A percentile compares a stretch with the other conserved stretches of the same genome.
These are phyloP conservation scores for Neoboletus brunneissimus DNA, from an alignment of 768 basidiomycete genomes.

Conservation along the genomic window DNA sequence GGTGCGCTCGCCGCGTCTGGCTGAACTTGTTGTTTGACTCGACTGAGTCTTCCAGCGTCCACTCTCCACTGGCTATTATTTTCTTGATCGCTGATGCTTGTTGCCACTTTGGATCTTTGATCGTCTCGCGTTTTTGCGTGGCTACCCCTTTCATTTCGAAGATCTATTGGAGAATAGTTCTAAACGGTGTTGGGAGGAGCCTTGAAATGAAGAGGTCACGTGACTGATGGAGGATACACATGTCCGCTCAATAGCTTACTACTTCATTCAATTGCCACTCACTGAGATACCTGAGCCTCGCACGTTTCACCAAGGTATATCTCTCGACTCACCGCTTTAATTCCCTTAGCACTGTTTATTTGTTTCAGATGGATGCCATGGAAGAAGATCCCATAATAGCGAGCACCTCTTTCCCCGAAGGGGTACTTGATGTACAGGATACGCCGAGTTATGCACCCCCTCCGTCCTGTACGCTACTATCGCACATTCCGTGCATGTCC, in stretches of 20 bases:
- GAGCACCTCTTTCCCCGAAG: conserved; percentile 21
- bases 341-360: not conserved
- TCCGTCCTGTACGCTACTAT: conserved; percentile 20
- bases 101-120: not conserved
- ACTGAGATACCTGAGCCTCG: conserved; percentile 19
- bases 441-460: conserved; percentile 13
- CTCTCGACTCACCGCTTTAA: not conserved
- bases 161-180: not conserved
- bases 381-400: conserved; percentile 32
- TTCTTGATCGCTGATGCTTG: not conserved
- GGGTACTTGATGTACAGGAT: conserved; percentile 17
- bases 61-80: not conserved
- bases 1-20: not conserved
- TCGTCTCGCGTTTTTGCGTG: not conserved
- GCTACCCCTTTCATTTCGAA: not conserved
- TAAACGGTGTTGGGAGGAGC: not conserved
- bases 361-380: conserved; percentile 32
- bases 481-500: not conserved
- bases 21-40: not conserved
- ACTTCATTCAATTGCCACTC: conserved; percentile 18
- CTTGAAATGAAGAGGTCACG: conserved; percentile 13
- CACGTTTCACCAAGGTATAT: conserved; percentile 5
- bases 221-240: conserved; percentile 10
- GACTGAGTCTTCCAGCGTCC: not conserved
- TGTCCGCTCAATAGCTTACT: conserved; percentile 1